A percentile compares a stretch with the other conserved stretches of the same genome.
Conservation (phyloP, 495 filamentous ascomycete genomes). For the Aspergillus sclerotiicarbonarius region DNA sequence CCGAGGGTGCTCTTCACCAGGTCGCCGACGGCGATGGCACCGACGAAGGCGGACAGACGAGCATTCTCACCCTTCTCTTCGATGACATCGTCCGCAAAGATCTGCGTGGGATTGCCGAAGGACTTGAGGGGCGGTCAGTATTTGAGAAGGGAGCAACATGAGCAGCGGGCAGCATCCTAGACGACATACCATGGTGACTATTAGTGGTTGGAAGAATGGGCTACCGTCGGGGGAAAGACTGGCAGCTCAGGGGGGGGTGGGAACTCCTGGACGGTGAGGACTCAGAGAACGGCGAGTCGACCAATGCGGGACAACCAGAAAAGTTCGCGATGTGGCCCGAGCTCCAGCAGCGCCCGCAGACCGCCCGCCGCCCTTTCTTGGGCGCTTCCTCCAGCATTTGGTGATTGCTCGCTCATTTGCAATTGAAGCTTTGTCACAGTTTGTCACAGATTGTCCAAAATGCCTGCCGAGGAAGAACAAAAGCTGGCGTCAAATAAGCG, state of each 20-base stretch:
- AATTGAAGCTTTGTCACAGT: background rate
- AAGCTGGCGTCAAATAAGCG: constrained; percentile 29
- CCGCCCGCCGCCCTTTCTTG: constrained; percentile 31
- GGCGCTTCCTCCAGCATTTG: constrained; percentile 10
- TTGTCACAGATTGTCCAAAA: constrained; percentile 13
- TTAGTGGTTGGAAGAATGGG: constrained; percentile 9
- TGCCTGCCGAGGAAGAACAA: constrained; percentile 33
- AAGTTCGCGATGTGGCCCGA: constrained; percentile 44
- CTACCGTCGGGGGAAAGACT: constrained; percentile 19
- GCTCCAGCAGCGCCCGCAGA: constrained; percentile 30
- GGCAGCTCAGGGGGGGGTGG: constrained; percentile 24
- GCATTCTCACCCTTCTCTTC: constrained; percentile 99
- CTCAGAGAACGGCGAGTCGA: background rate
- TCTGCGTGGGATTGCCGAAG: constrained; percentile 87
- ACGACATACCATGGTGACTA: constrained; percentile 35
- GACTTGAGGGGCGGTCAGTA: constrained; percentile 32
- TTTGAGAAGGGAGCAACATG: constrained; percentile 3
- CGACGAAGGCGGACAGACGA: constrained; percentile 92
- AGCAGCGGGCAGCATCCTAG: background rate
- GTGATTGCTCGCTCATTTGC: background rate
- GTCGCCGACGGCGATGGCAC: constrained; percentile 96
- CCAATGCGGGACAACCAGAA: constrained; percentile 30
- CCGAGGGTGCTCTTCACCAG: constrained; percentile 95
- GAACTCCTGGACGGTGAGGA: constrained; percentile 2
- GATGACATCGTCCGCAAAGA: constrained; percentile 94